Evolutionary conservation across 1,284 basidiomycete species (phyloP).

Genomic region (Pseudozyma flocculosa): DNA sequence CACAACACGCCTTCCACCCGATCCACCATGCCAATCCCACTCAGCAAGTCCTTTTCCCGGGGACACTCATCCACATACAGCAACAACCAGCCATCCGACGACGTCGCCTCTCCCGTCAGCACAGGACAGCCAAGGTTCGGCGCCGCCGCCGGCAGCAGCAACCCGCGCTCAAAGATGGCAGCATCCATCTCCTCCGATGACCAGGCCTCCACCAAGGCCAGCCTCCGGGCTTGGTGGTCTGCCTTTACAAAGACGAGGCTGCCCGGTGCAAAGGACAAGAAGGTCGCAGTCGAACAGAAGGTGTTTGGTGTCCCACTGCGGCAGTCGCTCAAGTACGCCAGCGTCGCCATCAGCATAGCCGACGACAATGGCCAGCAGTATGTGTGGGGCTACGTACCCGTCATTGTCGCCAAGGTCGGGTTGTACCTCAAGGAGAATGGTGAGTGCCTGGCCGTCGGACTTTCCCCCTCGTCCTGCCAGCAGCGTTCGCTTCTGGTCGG

Average conservation of each 20-base stretch:
- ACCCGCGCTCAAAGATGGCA: background rate
- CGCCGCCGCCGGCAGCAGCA: too few species aligned
- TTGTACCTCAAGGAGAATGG: constrained; percentile 60
- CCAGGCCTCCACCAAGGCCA: constrained; percentile 42
- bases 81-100: background rate
- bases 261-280: constrained; percentile 10
- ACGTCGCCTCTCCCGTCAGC: background rate
- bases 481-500: background rate
- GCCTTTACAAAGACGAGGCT: constrained; percentile 40
- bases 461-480: too few species aligned
- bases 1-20: too few species aligned
- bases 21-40: background rate
- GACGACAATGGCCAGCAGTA: constrained; percentile 61
- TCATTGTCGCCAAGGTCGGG: constrained; percentile 94
- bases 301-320: constrained; percentile 82
- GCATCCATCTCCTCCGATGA: constrained; percentile 13
- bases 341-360: constrained; percentile 91
- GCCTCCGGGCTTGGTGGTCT: constrained; percentile 46
- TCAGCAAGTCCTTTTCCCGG: background rate
- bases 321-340: constrained; percentile 81
- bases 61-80: background rate
- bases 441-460: constrained; percentile 3
- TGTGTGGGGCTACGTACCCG: constrained; percentile 76
- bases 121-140: background rate
- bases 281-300: constrained; percentile 12